phyloP scores from a whole-genome alignment of 2,329 filamentous ascomycete species.

The Diaporthe aspalathi region DNA sequence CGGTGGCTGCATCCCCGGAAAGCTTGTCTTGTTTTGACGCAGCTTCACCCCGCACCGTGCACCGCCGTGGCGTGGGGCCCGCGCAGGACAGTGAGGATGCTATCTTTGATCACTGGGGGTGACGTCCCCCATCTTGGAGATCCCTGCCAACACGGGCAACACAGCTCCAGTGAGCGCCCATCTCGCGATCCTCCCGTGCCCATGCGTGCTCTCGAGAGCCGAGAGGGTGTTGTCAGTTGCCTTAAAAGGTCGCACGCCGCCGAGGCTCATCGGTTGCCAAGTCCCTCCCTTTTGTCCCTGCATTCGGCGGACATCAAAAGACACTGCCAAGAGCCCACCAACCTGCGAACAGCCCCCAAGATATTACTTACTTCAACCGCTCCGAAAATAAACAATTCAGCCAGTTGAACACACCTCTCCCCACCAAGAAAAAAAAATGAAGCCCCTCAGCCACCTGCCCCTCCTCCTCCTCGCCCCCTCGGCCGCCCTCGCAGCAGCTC shows the following conservation, averaged over 20 bases:
- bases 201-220: not conserved
- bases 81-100: not conserved
- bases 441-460: not conserved
- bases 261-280: not conserved
- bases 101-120: not conserved
- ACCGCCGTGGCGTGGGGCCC: not conserved
- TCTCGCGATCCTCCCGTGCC: not conserved
- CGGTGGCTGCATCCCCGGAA: constrained; percentile 8
- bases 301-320: not conserved
- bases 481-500: not conserved
- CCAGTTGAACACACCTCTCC: not conserved
- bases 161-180: not conserved
- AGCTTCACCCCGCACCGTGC: constrained; percentile 6
- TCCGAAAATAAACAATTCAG: not conserved
- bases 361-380: not conserved
- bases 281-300: not conserved
- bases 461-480: constrained; percentile 19
- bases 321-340: not conserved
- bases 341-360: not conserved
- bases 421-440: no score
- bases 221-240: not conserved
- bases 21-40: constrained; percentile 18
- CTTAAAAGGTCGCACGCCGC: not conserved
- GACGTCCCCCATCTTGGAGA: not conserved
- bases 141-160: constrained; percentile 18